phyloP scores from a whole-genome alignment of 2,329 filamentous ascomycete species.

The Ceratocystis huliohia region DNA sequence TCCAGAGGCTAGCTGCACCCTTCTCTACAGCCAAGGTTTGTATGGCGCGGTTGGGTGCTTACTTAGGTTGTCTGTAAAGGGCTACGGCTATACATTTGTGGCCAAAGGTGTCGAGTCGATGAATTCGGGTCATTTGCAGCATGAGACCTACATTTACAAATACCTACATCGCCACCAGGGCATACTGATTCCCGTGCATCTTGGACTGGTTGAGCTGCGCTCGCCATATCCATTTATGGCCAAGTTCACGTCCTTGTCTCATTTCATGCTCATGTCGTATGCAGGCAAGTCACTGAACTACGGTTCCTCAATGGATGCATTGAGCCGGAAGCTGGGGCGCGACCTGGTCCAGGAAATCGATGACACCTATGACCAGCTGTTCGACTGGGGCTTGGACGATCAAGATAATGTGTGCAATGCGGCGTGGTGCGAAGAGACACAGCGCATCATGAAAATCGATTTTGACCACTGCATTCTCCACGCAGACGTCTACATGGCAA shows the following conservation, averaged over 20 bases:
- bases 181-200: neutral
- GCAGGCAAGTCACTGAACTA: conserved; percentile 27
- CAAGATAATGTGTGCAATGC: neutral
- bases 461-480: neutral
- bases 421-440: neutral
- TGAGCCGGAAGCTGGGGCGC: neutral
- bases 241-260: neutral
- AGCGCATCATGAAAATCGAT: neutral
- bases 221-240: neutral
- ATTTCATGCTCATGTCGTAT: neutral
- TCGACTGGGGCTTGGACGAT: neutral
- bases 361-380: neutral
- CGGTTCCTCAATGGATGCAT: neutral
- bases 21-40: neutral
- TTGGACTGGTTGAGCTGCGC: neutral
- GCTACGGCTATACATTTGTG: neutral
- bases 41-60: neutral
- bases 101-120: neutral
- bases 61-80: neutral
- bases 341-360: neutral
- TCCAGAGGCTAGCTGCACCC: neutral
- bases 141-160: neutral
- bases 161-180: neutral
- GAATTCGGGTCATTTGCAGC: neutral
- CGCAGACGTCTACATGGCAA: too few relatives aligned